A percentile compares a stretch with the other conserved stretches of the same genome.
These are phyloP conservation scores for Pilasporangium apinafurcum DNA, from an alignment of 352 stramenopile species.

Conservation along the genomic window DNA sequence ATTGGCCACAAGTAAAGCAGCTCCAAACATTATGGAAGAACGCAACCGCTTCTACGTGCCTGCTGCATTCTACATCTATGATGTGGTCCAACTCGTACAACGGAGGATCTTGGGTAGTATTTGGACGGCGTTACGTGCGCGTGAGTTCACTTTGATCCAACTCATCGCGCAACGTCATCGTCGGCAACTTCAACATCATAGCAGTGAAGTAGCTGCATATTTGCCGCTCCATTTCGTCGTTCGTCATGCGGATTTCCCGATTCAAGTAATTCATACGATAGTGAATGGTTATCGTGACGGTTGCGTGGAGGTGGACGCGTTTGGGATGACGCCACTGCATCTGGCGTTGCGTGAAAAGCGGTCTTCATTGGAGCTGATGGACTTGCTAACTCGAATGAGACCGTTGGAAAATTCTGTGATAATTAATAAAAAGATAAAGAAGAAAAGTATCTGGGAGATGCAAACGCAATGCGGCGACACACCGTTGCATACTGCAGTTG, in stretches of 20 bases:
- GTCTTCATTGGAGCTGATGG: conserved; percentile 10
- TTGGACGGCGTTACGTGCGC: conserved; percentile 31
- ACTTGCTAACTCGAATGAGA: conserved; percentile 14
- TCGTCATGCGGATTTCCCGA: conserved; percentile 20
- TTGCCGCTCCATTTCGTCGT: conserved; percentile 58
- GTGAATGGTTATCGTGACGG: conserved; percentile 31
- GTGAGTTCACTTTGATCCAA: conserved; percentile 30
- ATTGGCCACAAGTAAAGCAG: background rate
- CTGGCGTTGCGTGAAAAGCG: conserved; percentile 40
- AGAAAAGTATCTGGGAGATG: conserved; percentile 3
- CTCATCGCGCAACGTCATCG: conserved; percentile 40
- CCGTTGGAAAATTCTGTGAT: too few relatives aligned
- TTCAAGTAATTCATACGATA: conserved; percentile 29
- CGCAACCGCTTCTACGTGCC: conserved; percentile 15
- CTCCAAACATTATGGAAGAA: too few relatives aligned
- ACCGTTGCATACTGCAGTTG: conserved; percentile 26
- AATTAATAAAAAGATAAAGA: background rate
- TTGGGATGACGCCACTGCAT: conserved; percentile 59
- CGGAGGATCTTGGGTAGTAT: conserved; percentile 36
- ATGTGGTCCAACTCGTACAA: conserved; percentile 32
- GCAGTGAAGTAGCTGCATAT: conserved; percentile 24
- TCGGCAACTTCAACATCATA: conserved; percentile 45
- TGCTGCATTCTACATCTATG: conserved; percentile 35
- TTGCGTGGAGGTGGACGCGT: conserved; percentile 28
- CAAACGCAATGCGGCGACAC: conserved; percentile 17